Conservation (phyloP, 495 filamentous ascomycete species). For the Aspergillus mulundensis region DNA sequence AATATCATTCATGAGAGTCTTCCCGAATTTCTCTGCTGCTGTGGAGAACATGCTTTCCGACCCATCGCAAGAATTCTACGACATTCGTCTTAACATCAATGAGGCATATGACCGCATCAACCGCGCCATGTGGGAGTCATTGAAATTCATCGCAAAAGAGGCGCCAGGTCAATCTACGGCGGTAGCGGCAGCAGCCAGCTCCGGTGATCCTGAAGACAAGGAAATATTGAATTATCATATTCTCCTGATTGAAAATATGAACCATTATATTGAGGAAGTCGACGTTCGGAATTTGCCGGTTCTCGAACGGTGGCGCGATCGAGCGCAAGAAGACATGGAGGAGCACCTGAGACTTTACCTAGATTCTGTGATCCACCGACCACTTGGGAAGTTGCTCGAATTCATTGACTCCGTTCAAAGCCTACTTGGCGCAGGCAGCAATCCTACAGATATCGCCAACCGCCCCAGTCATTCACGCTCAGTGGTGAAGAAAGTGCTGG, state of each 20-base stretch:
- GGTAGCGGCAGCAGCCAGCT: constrained; percentile 47
- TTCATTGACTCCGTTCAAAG: constrained; percentile 80
- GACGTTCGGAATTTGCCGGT: constrained; percentile 69
- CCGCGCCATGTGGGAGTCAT: constrained; percentile 92
- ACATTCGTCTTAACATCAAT: constrained; percentile 73
- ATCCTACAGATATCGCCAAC: constrained; percentile 53
- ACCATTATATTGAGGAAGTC: constrained; percentile 90
- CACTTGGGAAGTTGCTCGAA: constrained; percentile 84
- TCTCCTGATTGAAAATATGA: constrained; percentile 97
- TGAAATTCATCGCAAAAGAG: constrained; percentile 94
- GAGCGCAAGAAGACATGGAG: constrained; percentile 71
- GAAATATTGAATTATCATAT: constrained; percentile 95
- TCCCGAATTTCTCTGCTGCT: constrained; percentile 75
- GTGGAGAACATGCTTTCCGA: constrained; percentile 77
- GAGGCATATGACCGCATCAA: constrained; percentile 85
- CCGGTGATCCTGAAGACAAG: constrained; percentile 79
- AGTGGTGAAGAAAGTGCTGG: constrained; percentile 79
- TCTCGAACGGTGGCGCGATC: constrained; percentile 73
- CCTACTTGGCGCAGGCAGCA: constrained; percentile 48
- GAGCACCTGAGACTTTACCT: constrained; percentile 88
- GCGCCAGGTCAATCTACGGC: constrained; percentile 59
- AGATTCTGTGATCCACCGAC: constrained; percentile 79
- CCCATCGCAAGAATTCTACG: constrained; percentile 50
- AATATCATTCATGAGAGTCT: constrained; percentile 88
- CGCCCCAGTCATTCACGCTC: constrained; percentile 75